These are phyloP conservation scores for Herpetospermum pedunculosum DNA, from an alignment of 306 rosid genomes.

Conservation along the genomic window DNA sequence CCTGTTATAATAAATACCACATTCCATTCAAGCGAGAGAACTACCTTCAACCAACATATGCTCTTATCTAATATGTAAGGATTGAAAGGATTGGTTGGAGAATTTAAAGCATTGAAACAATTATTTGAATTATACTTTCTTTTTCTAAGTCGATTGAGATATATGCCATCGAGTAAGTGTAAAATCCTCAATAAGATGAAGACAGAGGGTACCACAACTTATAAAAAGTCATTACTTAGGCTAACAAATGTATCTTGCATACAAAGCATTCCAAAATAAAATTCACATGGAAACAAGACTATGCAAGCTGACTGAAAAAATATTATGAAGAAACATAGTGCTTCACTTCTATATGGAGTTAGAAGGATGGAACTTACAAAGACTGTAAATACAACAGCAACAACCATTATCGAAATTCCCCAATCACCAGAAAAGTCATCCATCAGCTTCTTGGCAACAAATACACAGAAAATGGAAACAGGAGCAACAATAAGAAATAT, in stretches of 20 bases:
- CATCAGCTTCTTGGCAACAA: slow-evolving; percentile 79
- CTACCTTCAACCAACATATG: background rate
- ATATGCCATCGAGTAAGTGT: background rate
- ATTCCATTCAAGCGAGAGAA: background rate
- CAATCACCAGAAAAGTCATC: slow-evolving; percentile 51
- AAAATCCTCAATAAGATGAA: background rate
- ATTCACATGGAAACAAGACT: background rate
- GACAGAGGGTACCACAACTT: background rate
- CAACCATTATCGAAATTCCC: slow-evolving; percentile 62
- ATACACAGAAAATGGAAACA: slow-evolving; percentile 65
- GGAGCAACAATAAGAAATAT: slow-evolving; percentile 84
- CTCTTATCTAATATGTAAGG: background rate
- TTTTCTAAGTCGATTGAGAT: background rate
- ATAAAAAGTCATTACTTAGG: background rate
- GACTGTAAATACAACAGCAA: slow-evolving; percentile 49
- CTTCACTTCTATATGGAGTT: background rate
- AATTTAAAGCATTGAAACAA: background rate
- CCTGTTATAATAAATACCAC: background rate
- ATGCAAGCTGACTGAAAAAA: background rate
- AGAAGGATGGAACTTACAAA: slow-evolving; percentile 50
- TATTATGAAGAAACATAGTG: background rate
- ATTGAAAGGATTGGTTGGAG: background rate
- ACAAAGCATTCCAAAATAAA: background rate
- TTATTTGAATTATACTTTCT: background rate
- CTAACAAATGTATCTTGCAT: background rate